Evolutionary conservation across 1,139 yeast genomes (phyloP).

Genomic region (Saccharomycopsis hybrid): DNA sequence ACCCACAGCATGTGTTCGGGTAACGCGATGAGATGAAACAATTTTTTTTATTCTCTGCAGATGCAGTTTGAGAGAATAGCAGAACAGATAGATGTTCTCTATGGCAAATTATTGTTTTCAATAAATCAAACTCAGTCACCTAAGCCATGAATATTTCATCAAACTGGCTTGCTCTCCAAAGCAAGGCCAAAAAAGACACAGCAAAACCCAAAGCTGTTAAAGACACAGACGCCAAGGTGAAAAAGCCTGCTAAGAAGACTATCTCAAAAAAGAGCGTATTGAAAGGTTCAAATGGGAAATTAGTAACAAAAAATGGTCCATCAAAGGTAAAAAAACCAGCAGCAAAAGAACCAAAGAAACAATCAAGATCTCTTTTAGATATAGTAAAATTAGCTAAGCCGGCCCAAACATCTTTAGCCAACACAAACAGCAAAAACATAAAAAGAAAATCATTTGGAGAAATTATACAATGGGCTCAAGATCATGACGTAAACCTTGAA

Average conservation of each 20-base stretch:
- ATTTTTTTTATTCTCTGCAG: too few relatives aligned
- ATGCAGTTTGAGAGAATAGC: too few relatives aligned
- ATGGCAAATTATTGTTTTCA: too few relatives aligned
- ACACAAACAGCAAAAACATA: background rate
- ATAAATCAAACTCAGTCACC: background rate
- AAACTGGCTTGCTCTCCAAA: background rate
- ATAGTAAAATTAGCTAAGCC: too few relatives aligned
- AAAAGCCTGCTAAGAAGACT: background rate
- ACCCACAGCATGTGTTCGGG: too few relatives aligned
- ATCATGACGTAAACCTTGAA: background rate
- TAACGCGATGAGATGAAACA: too few relatives aligned
- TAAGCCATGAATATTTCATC: background rate
- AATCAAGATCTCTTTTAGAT: background rate
- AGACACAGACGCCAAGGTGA: background rate
- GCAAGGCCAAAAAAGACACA: background rate
- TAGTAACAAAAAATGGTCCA: background rate
- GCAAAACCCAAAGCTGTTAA: background rate
- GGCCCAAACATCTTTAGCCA: too few relatives aligned
- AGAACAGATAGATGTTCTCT: too few relatives aligned
- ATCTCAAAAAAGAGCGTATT: too few relatives aligned
- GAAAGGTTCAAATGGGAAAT: background rate
- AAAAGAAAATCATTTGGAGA: background rate
- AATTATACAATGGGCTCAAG: conserved; percentile 1
- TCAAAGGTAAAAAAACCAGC: background rate
- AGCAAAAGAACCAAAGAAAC: background rate